Evolutionary conservation across 805 yeast species (phyloP).

Genomic region (Debaryomyces prosopidis): DNA sequence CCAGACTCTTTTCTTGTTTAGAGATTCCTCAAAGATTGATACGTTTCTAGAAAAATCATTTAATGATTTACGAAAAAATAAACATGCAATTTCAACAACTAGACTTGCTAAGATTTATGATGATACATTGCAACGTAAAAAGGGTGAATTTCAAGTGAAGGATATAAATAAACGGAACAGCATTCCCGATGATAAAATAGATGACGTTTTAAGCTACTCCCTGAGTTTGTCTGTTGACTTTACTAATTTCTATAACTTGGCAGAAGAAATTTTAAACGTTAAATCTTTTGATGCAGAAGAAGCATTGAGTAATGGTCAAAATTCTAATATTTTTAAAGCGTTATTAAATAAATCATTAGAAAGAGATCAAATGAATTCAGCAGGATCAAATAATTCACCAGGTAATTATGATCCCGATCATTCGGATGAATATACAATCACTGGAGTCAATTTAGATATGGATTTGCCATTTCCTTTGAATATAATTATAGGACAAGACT

Average conservation of each 20-base stretch:
- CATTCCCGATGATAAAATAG: neutral
- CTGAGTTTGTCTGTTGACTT: slow-evolving; percentile 43
- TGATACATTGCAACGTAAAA: slow-evolving; percentile 11
- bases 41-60: slow-evolving; percentile 52
- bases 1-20: slow-evolving; percentile 58
- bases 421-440: slow-evolving; percentile 43
- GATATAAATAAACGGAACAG: slow-evolving; percentile 3
- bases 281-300: slow-evolving; percentile 56
- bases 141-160: slow-evolving; percentile 1
- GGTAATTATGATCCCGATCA: slow-evolving; percentile 22
- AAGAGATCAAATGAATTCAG: slow-evolving; percentile 13
- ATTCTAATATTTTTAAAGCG: slow-evolving; percentile 42
- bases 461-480: slow-evolving; percentile 87
- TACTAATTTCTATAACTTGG: slow-evolving; percentile 44
- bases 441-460: slow-evolving; percentile 55
- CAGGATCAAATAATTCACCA: slow-evolving; percentile 7
- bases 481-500: slow-evolving; percentile 67
- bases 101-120: slow-evolving; percentile 24
- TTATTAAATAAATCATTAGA: slow-evolving; percentile 45
- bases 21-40: slow-evolving; percentile 51
- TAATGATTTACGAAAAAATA: slow-evolving; percentile 52
- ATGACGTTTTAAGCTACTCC: slow-evolving; percentile 10
- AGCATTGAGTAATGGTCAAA: slow-evolving; percentile 45
- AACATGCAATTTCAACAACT: slow-evolving; percentile 29
- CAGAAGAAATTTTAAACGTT: slow-evolving; percentile 51